phyloP scores from a whole-genome alignment of 208 protist genomes.

The Leishmania turanica region DNA sequence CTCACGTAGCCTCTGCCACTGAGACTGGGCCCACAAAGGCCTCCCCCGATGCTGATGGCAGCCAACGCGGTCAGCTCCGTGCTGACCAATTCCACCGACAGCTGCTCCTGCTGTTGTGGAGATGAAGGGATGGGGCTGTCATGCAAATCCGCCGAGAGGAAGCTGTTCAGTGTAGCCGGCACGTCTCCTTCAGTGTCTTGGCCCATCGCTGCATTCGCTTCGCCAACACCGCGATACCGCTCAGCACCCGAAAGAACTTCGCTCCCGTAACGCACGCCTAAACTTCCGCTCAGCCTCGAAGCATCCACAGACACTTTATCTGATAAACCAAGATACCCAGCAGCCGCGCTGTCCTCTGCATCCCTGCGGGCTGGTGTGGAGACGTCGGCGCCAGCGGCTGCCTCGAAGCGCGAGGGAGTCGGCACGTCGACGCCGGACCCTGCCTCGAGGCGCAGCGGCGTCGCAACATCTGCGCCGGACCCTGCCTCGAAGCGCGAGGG shows the following conservation, averaged over 20 bases:
- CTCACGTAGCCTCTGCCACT: slow-evolving; percentile 1
- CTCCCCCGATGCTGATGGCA: background rate
- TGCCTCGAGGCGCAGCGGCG: background rate
- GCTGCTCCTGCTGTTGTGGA: background rate
- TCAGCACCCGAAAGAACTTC: background rate
- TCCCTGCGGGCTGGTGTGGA: background rate
- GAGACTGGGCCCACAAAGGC: background rate
- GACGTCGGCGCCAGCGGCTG: background rate
- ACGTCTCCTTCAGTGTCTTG: background rate
- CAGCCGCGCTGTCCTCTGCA: slow-evolving; percentile 4
- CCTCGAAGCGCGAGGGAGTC: background rate
- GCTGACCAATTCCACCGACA: background rate
- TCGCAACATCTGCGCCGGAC: background rate
- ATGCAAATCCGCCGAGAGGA: background rate
- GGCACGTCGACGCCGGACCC: background rate
- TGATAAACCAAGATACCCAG: background rate
- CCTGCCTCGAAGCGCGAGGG: background rate
- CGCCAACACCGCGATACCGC: background rate
- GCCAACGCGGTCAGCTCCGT: background rate
- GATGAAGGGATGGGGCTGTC: background rate
- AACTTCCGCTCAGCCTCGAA: background rate
- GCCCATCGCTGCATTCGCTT: background rate
- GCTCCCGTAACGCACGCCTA: background rate
- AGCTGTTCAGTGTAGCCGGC: background rate
- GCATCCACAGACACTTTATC: background rate